Base-by-base conservation (phyloP, 345 rosid genomes). In the Rhizophora mangle region DNA sequence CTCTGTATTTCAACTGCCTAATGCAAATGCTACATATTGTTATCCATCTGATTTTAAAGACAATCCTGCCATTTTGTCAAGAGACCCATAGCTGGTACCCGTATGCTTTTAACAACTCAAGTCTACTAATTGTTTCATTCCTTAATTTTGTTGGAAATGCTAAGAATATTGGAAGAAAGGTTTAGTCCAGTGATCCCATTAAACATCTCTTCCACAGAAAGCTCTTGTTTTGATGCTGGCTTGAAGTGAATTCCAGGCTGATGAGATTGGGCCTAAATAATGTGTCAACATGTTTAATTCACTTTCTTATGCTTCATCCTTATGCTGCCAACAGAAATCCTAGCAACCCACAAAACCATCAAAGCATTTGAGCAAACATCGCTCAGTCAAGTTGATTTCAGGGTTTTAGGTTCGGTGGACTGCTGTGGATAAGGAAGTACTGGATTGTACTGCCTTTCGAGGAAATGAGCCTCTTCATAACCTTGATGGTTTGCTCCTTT, bases 161-260 rank as follows among this genome's bases (percentile, higher is more conserved):
- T 0, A 80, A 9, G 29, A 75, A 52, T 89, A 87, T 57, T 87
- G 92, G 92, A 66, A 22, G 64, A 69, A 26, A 78, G 60, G 64
- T 64, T 79, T 3, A 83, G 88, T 8, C 61, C 71, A 6, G 43
- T 53, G 6, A 83, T 82, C 32, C 16, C 71, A 5, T 67, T 87
- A 15, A 78, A 84, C 34, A 65, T 74, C 2, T 71, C 84, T 64
- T 87, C 89, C 67, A 67, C 62, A 53, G 83, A 11, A 67, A 76
- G 87, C 58, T 69, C 83, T 6, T 87, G 89, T 65, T 20, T 75
- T 1, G 84, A 83, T 2, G 87, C 89, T 1, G 89, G 92, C 8
- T 20, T 68, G 16, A 65, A 67, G 87, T 87, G 59, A 60, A 19
- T 29, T 55, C 86, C 21, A 76, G 43, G 68, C 60, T 87, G 67